Evolutionary conservation across 495 filamentous ascomycete species (phyloP).

Genomic region (Daldinia decipiens): DNA sequence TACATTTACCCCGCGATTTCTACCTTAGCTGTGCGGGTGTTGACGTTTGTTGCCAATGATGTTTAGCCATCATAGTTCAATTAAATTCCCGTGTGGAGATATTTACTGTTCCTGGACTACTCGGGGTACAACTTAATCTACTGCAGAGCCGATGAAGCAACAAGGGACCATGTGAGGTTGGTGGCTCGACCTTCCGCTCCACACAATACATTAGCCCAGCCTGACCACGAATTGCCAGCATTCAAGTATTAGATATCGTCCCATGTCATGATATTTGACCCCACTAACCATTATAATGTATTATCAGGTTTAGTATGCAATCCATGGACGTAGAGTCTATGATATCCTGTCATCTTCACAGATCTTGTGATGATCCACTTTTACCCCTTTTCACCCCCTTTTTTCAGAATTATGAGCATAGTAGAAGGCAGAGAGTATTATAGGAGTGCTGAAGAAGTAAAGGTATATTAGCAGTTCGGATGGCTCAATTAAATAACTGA

Average conservation of each 20-base stretch:
- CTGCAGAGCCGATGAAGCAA: not conserved
- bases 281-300: not conserved
- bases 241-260: too few relatives aligned
- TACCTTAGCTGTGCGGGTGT: slow-evolving; percentile 1
- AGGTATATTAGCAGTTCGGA: too few relatives aligned
- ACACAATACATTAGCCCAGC: not conserved
- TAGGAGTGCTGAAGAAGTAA: too few relatives aligned
- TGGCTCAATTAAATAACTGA: too few relatives aligned
- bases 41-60: slow-evolving; percentile 17
- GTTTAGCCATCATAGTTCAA: slow-evolving; percentile 7
- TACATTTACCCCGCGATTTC: slow-evolving; percentile 36
- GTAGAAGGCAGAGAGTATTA: too few relatives aligned
- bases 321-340: not conserved
- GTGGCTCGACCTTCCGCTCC: not conserved
- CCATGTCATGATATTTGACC: too few relatives aligned
- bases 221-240: not conserved
- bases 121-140: slow-evolving; percentile 2
- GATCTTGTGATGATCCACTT: not conserved
- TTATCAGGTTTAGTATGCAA: not conserved
- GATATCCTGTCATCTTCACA: not conserved
- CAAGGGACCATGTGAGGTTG: not conserved
- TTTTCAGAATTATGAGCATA: not conserved
- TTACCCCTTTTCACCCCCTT: not conserved
- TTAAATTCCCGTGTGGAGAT: slow-evolving; percentile 7
- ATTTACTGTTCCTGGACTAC: slow-evolving; percentile 3